These are phyloP conservation scores for Suillus bovinus DNA, from an alignment of 768 basidiomycete genomes.

Conservation along the genomic window DNA sequence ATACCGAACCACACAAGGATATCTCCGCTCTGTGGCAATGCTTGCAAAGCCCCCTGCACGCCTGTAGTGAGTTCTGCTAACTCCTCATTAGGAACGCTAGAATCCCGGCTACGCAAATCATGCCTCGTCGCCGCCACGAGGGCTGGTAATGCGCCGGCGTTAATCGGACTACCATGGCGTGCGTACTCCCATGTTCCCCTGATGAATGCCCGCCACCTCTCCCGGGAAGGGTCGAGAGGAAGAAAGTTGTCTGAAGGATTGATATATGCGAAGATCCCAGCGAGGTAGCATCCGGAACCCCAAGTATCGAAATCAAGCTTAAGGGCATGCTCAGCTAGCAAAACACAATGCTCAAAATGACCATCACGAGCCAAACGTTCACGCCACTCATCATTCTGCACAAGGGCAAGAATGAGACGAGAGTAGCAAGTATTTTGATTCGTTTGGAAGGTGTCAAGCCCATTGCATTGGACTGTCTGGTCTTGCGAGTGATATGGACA, in stretches of 20 bases:
- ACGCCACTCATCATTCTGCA: neutral
- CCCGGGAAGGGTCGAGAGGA: neutral
- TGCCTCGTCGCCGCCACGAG: neutral
- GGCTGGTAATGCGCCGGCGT: neutral
- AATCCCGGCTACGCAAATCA: neutral
- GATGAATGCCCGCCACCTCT: neutral
- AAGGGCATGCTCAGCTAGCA: neutral
- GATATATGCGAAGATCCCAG: neutral
- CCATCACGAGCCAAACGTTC: neutral
- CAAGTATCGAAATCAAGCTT: rapidly evolving
- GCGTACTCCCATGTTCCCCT: neutral
- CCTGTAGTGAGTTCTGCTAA: neutral
- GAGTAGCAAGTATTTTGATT: neutral
- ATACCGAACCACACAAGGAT: too few species aligned
- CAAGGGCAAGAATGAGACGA: neutral
- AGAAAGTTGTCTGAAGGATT: neutral
- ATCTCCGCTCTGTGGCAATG: too few species aligned
- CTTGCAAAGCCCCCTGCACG: neutral
- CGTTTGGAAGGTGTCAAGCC: too few species aligned
- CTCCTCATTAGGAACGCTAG: neutral
- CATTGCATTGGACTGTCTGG: too few species aligned
- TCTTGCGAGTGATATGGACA: neutral
- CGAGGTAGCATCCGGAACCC: neutral
- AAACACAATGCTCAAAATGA: neutral
- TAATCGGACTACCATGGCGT: too few species aligned